Percentiles rank a stretch among this genome's conserved stretches.
phyloP scores from a whole-genome alignment of 1,139 yeast genomes.

The Williopsis jadinii region DNA sequence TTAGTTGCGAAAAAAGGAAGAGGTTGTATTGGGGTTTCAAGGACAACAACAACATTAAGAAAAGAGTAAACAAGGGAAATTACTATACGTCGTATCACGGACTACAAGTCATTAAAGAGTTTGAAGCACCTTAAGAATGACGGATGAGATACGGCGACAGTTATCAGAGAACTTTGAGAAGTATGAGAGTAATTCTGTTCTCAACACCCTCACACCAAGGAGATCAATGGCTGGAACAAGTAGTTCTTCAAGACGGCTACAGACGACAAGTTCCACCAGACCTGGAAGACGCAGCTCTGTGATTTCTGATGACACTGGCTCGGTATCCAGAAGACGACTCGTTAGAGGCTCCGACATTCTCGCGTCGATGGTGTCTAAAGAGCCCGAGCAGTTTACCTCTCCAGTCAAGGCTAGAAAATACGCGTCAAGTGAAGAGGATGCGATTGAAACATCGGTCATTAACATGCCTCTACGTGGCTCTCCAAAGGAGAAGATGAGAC shows the following conservation, averaged over 20 bases:
- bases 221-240: background rate
- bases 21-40: too few species aligned
- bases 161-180: conserved; percentile 14
- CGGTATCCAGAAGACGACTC: too few species aligned
- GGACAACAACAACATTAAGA: background rate
- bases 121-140: background rate
- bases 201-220: conserved; percentile 18
- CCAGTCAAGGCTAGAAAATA: conserved; percentile 9
- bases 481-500: conserved; percentile 14
- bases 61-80: background rate
- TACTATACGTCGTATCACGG: background rate
- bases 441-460: conserved; percentile 8
- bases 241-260: background rate
- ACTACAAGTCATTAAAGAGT: background rate
- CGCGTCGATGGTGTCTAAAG: conserved; percentile 5
- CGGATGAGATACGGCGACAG: conserved; percentile 12
- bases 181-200: conserved; percentile 13
- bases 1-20: too few species aligned
- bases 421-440: conserved; percentile 5
- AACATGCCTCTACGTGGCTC: conserved; percentile 16
- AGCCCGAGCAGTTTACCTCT: conserved; percentile 18
- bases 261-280: too few species aligned
- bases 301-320: too few species aligned
- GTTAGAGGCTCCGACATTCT: too few species aligned
- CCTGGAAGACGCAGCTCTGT: too few species aligned